Base-by-base conservation (phyloP, 371 early-diverging fungal genomes). In the Mucor racemosus region DNA sequence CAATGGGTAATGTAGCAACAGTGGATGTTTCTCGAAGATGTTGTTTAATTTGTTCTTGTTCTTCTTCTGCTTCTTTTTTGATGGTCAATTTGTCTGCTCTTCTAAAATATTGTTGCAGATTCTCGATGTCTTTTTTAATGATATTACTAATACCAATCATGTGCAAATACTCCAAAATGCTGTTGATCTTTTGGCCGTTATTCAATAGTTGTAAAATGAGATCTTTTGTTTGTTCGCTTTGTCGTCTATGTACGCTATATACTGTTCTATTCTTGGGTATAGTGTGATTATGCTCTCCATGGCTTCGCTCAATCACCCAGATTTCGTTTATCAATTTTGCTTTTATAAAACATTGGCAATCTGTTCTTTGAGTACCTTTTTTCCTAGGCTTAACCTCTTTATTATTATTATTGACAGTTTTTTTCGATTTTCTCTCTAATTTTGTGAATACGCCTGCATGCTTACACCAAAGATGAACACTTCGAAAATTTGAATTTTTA, bases 91-190 rank as follows among this genome's bases (percentile, higher is more conserved):
- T 65, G 15, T 65, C 19, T 7, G 17, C 58, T 38, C 65, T 58
- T 58, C 65, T 34, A 38, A 58, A 46, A 5, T 65, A 46, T 10
- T 65, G 65, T 17, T 65, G 65, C 58, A 65, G 34, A 7, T 65
- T 65, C 13, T 65, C 58, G 46, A 65, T 48, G 48, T 65, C 65
- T 58, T 65, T 65, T 26, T 65, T 65, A 38, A 65, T 65, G 10
- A 65, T 65, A 31, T 65, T 65, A 21, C 34, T 57, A 36, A 65
- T 65, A 7, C 65, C 65, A 13, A 65, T 65, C 38, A 58, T 46
- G 36, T 46, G 46, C 4, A 65, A 13, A 13, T 65, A 58, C 11
- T 19, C 33, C 7, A 65, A 7, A 10, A 65, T 58, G 26, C 39
- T 36, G 26, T 14, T 44, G 21, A 65, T 31, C 19, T 65, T 65